Conservation (phyloP, 2,329 filamentous ascomycete species). For the Tolypocladium guangdongense region DNA sequence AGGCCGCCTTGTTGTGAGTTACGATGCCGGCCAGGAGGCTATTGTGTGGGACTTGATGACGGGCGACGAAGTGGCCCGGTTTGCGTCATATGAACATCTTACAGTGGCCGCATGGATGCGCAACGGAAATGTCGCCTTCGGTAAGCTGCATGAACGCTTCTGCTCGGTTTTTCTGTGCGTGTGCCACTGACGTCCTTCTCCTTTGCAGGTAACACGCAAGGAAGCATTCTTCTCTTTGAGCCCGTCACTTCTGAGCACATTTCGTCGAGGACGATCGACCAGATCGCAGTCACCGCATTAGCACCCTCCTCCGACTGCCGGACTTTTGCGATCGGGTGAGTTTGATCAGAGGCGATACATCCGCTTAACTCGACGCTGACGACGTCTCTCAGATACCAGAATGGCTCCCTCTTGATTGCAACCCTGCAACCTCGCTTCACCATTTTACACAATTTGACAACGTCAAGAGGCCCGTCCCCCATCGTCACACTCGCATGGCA, state of each 20-base stretch:
- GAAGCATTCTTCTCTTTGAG: conserved; percentile 90
- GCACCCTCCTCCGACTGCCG: conserved; percentile 83
- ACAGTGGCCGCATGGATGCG: conserved; percentile 88
- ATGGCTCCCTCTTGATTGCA: conserved; percentile 85
- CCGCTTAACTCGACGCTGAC: conserved; percentile 3
- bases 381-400: conserved; percentile 60
- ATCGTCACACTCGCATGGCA: conserved; percentile 89
- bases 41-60: conserved; percentile 96
- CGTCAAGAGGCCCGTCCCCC: conserved; percentile 71
- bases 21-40: conserved; percentile 80
- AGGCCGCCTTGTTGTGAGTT: conserved; percentile 82
- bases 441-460: conserved; percentile 85
- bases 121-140: conserved; percentile 94
- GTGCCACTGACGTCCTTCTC: not conserved
- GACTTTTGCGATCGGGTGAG: conserved; percentile 91
- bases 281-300: conserved; percentile 88
- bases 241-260: conserved; percentile 88
- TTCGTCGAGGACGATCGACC: conserved; percentile 77
- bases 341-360: not conserved
- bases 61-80: conserved; percentile 82
- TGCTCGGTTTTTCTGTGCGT: not conserved
- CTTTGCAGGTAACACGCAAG: conserved; percentile 70
- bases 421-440: conserved; percentile 85
- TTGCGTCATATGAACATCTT: conserved; percentile 81
- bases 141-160: conserved; percentile 38